These are phyloP conservation scores for Hirsutella rhossiliensis DNA, from an alignment of 2,329 filamentous ascomycete species.

Conservation along the genomic window DNA sequence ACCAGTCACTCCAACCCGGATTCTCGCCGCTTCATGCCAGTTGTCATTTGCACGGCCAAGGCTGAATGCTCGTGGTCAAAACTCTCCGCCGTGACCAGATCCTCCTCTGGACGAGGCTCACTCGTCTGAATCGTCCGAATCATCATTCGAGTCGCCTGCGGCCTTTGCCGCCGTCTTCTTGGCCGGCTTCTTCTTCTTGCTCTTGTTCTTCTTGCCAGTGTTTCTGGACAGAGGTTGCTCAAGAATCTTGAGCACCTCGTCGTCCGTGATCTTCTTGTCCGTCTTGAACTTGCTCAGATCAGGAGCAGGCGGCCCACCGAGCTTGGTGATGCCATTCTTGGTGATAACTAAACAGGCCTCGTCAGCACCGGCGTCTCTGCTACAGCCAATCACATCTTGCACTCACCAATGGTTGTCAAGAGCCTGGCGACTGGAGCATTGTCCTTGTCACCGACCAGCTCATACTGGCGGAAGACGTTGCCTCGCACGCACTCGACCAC, in stretches of 20 bases:
- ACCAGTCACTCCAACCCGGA: too few species aligned
- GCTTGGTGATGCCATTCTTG: constrained; percentile 88
- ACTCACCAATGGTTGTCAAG: constrained; percentile 85
- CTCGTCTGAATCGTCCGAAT: constrained; percentile 14
- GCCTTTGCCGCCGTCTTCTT: constrained; percentile 32
- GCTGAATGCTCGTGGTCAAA: too few species aligned
- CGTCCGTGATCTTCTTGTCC: constrained; percentile 95
- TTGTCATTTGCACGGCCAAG: too few species aligned
- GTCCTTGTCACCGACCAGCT: constrained; percentile 91
- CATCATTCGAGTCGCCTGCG: constrained; percentile 14
- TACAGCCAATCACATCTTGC: too few species aligned
- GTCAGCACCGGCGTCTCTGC: neutral
- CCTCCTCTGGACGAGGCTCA: neutral
- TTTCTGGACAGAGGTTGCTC: constrained; percentile 78
- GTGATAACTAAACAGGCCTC: constrained; percentile 58
- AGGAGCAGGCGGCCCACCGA: constrained; percentile 63
- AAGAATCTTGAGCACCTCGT: constrained; percentile 89
- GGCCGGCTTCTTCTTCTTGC: constrained; percentile 56
- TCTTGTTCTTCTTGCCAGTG: constrained; percentile 87
- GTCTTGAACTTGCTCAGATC: constrained; percentile 79
- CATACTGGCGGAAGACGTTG: constrained; percentile 89
- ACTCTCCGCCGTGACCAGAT: too few species aligned
- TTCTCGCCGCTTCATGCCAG: too few species aligned
- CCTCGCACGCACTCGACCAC: constrained; percentile 92
- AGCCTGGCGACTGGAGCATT: constrained; percentile 71